phyloP scores from a whole-genome alignment of 1,139 yeast genomes.

The Arxiozyma slooffiae region DNA sequence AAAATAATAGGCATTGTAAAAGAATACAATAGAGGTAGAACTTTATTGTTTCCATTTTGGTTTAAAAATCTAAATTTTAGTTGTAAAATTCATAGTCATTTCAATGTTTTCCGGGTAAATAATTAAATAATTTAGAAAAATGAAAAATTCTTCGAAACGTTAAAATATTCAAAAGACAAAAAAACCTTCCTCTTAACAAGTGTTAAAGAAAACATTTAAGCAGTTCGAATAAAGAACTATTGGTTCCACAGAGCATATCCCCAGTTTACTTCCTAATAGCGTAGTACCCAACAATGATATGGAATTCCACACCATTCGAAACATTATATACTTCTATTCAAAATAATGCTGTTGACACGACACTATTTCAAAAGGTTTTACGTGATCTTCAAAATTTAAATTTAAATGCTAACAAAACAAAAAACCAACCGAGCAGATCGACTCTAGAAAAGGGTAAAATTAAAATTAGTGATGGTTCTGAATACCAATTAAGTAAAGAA shows the following conservation, averaged over 20 bases:
- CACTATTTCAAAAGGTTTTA: constrained; percentile 18
- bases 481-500: constrained; percentile 42
- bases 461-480: constrained; percentile 39
- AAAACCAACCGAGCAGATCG: constrained; percentile 46
- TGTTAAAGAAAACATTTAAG: background rate
- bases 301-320: constrained; percentile 12
- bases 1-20: too few relatives aligned
- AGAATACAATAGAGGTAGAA: too few relatives aligned
- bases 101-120: background rate
- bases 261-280: background rate
- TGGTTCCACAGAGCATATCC: too few relatives aligned
- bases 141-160: background rate
- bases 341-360: constrained; percentile 15
- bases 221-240: background rate
- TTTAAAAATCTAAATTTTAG: too few relatives aligned
- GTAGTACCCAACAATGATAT: background rate
- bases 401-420: constrained; percentile 20
- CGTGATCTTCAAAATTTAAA: constrained; percentile 24
- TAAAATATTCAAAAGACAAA: too few relatives aligned
- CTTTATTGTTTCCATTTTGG: too few relatives aligned
- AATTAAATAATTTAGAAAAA: too few relatives aligned
- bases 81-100: too few relatives aligned
- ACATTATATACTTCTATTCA: constrained; percentile 26
- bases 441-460: constrained; percentile 46
- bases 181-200: too few relatives aligned